A percentile compares a stretch with the other conserved stretches of the same genome.
Evolutionary conservation across 768 basidiomycete species (phyloP).

Genomic region (Auricularia cornea): DNA sequence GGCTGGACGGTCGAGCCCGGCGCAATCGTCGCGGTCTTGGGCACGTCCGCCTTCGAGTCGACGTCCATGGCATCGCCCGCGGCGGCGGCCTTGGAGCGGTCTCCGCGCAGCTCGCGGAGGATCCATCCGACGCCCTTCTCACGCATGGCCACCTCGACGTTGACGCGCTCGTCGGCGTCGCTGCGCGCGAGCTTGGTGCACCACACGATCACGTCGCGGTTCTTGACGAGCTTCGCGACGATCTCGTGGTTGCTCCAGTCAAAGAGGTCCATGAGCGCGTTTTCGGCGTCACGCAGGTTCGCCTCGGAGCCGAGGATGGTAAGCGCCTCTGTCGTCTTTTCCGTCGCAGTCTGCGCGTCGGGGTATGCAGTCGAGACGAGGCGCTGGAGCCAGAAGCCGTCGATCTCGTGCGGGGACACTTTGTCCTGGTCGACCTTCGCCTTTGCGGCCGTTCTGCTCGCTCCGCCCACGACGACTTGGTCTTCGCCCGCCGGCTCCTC

Average conservation of each 20-base stretch:
- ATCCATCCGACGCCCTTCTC: conserved; percentile 98
- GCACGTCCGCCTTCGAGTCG: conserved; percentile 43
- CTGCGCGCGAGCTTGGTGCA: conserved; percentile 92
- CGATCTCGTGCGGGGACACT: conserved; percentile 84
- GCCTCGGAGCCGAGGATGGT: conserved; percentile 81
- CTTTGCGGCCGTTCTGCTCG: conserved; percentile 35
- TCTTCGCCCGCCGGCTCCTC: conserved; percentile 45
- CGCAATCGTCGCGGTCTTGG: conserved; percentile 78
- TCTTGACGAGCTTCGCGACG: conserved; percentile 85
- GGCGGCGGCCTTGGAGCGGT: conserved; percentile 49
- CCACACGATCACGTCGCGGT: conserved; percentile 95
- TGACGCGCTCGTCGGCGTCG: conserved; percentile 79
- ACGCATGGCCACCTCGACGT: conserved; percentile 96
- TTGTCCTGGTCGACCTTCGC: conserved; percentile 63
- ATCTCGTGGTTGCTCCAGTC: conserved; percentile 89
- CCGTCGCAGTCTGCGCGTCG: conserved; percentile 89
- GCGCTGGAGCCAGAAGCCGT: conserved; percentile 98
- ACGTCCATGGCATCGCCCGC: conserved; percentile 66
- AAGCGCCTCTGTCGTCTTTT: conserved; percentile 81
- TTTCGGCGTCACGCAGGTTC: conserved; percentile 85
- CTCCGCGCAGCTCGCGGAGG: conserved; percentile 76
- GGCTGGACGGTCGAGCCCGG: conserved; percentile 85
- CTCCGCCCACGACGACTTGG: conserved; percentile 70
- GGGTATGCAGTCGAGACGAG: conserved; percentile 86
- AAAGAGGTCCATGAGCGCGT: conserved; percentile 93